A percentile compares a stretch with the other conserved stretches of the same genome.
phyloP scores from a whole-genome alignment of 352 stramenopile species.

The Globisporangium paroecandrum region DNA sequence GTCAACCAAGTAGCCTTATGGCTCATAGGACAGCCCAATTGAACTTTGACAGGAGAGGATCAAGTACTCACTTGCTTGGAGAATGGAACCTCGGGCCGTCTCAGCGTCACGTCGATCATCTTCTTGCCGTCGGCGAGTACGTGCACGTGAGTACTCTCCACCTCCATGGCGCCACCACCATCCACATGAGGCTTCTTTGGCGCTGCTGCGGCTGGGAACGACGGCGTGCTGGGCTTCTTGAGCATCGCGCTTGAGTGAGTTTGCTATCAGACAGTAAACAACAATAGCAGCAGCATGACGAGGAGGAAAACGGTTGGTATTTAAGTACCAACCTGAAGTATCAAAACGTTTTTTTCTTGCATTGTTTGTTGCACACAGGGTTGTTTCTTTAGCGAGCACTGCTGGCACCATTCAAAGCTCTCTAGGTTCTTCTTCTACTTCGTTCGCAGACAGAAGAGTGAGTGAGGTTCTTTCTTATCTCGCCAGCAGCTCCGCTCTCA shows the following conservation, averaged over 20 bases:
- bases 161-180: slow-evolving; percentile 30
- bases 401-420: background rate
- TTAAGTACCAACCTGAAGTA: background rate
- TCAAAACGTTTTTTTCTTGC: background rate
- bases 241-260: background rate
- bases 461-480: background rate
- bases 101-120: slow-evolving; percentile 53
- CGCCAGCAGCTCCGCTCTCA: background rate
- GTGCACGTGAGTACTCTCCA: slow-evolving; percentile 45
- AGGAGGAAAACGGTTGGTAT: background rate
- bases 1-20: background rate
- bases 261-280: background rate
- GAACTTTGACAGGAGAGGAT: background rate
- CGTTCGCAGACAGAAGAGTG: background rate
- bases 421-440: background rate
- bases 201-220: background rate
- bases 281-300: background rate
- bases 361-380: background rate
- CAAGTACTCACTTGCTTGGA: slow-evolving; percentile 14
- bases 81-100: slow-evolving; percentile 12
- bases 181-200: background rate
- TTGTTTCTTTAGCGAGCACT: background rate
- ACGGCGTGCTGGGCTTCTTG: slow-evolving; percentile 12
- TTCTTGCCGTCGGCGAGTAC: slow-evolving; percentile 43
- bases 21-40: background rate